Base-by-base conservation (phyloP, 495 filamentous ascomycete genomes). In the Trichoderma orchidacearum region DNA sequence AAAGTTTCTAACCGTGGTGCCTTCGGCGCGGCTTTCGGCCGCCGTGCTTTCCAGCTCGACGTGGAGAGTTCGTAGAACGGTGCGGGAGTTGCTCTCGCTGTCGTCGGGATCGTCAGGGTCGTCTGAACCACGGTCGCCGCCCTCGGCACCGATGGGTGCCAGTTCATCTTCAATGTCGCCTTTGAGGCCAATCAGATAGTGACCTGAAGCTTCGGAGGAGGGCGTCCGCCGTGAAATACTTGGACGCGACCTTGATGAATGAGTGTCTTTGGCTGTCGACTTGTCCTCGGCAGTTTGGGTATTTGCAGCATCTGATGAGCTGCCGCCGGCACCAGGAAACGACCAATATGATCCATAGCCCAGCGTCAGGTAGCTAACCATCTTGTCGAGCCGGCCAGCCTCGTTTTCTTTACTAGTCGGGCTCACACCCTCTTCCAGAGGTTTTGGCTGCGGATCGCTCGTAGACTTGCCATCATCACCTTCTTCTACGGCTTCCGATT, bases 131-230 rank as follows among this genome's bases (percentile, higher is more conserved):
- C 8, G 3, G 21, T 18, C 5, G 21, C 21, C 21, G 2, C 9
- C 8, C 7, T 1, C 41, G 8, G 23, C 41, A 12, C 27, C 27
- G 4, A 11, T 23, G 13, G 21, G 21, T 25, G 21, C 12, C 0
- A 11, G 6, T 8, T 67, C 59, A 17, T 76, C 74, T 18, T 80
- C 77, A 48, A 86, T 65, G 38, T 83, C 75, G 13, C 86, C 84
- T 56, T 76, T 75, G 3, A 90, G 72, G 2, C 89, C 89, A 56
- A 94, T 79, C 11, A 91, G 69, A 62, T 84, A 94, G 56, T 79
- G 79, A 5, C 86, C 87, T 15, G 59, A 51, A 28, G 62, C 48
- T 52, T 64, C 58, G 11, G 23, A 15, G 3, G 30, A 55, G 21
- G 53, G 25, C 8, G 53, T 12, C 3, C 28, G 13, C 1, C 18